Base-by-base conservation (phyloP, 2,329 filamentous ascomycete species). In the Alternaria incomplexa region DNA sequence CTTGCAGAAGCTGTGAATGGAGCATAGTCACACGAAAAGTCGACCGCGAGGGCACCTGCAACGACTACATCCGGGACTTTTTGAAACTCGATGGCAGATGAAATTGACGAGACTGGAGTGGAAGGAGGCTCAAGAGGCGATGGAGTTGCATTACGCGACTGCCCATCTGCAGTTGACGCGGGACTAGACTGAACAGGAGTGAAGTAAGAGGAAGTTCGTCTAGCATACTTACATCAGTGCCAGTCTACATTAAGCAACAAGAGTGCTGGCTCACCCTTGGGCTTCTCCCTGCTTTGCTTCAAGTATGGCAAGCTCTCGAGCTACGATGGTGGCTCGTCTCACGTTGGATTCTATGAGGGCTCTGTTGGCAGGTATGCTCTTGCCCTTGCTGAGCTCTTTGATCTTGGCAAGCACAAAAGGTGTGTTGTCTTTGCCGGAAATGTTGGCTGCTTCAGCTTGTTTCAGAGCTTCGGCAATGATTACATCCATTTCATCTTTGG, bases 21-120 rank as follows among this genome's bases (percentile, higher is more conserved):
- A 25, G 82, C 74, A 74, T 90, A 96, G 77, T 97, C 91, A 83
- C 95, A 97, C 68, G 90, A 91, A 36, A 96, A 84, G 79, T 98
- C 95, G 65, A 97, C 85, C 15, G 95, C 95, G 28, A 98, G 87
- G 12, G 93, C 93, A n/a, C 94, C 95, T 55, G 93, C 92, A 46
- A 97, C 93, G 26, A 97, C 82, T n/a, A 97, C 86, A 68, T 94
- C 89, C 17, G 66, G 63, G 22, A 56, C 36, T 45, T 53, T 23
- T 25, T 51, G 17, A 40, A 46, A 26, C 44, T 64, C 53, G 45
- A 58, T 57, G 4, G 43, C n/a, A 44, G 61, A 32, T 12, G 62
- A 40, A 1, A 55, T 25, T 17, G 52, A 57, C 17, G 65, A 55
- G 36, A 56, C 53, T 47, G 69, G 55, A 10, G 61, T 68, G 3